Base-by-base conservation (phyloP, 1,139 yeast genomes). In the Candida sojae region DNA sequence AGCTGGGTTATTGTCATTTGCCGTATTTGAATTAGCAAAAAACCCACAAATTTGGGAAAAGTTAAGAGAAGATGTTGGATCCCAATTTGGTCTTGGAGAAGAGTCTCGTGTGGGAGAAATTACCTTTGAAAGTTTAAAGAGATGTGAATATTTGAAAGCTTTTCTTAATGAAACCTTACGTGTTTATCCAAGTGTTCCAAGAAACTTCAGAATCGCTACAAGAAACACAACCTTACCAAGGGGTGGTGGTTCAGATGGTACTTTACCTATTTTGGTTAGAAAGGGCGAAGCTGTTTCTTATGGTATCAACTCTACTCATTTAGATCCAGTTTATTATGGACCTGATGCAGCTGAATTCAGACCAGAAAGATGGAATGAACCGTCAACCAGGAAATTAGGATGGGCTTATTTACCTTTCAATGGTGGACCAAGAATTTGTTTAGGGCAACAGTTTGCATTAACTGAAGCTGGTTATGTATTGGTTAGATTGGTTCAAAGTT, bases 181-280 rank as follows among this genome's bases (percentile, higher is more conserved):
- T 52, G 53, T 79, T 55, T 79, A 77, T 55, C 84, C 84, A 3
- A 67, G 77, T 10, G 84, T 80, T 9, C 84, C 84, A 6, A 60
- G 62, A 48, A 80, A 80, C 56, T 67, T 67, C 57, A 66, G 84
- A 44, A 56, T 61, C 29, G 75, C 83, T 17, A 63, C 64, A 6
- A 68, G 60, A 45, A 70, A 76, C 55, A 79, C 83, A 4, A 66
- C 74, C 2, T 64, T 80, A 41, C 84, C 84, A 21, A 65, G 67
- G 34, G 84, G 84, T 26, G 84, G 83, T 28, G 84, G 84, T 3
- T 60, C 65, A 2, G 73, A 77, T 49, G 77, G 71, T 10, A 35
- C 50, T 10, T 51, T 62, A n/a, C 83, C 83, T 2, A 46, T 78
- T 2, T 68, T 73, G 47, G 60, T 78, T 21, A 66, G 62, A 43